A percentile compares a stretch with the other conserved stretches of the same genome.
These are phyloP conservation scores for Taphrina confusa DNA, from an alignment of 1,139 yeast genomes.

Conservation along the genomic window DNA sequence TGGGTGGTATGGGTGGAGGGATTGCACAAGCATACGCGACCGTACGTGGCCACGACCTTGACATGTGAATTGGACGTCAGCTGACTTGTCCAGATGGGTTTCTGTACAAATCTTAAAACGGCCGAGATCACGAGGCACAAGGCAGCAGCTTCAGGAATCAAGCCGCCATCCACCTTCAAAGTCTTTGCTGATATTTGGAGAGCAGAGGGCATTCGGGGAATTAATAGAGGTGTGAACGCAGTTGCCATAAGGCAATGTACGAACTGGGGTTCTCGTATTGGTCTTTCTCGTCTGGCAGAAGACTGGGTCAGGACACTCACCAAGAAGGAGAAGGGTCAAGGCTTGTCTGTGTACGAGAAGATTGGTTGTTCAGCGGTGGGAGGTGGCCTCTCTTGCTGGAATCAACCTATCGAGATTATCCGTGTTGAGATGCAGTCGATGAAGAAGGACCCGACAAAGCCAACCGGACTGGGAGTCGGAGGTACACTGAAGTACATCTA, in stretches of 20 bases:
- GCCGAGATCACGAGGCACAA: constrained; percentile 93
- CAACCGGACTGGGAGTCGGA: constrained; percentile 80
- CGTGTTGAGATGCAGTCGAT: constrained; percentile 97
- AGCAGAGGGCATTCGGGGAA: constrained; percentile 88
- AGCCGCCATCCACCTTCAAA: constrained; percentile 74
- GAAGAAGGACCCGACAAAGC: constrained; percentile 90
- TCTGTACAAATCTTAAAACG: constrained; percentile 92
- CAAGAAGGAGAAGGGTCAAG: constrained; percentile 63
- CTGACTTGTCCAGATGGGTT: constrained; percentile 58
- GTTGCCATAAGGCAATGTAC: constrained; percentile 98
- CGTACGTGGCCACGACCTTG: constrained; percentile 58
- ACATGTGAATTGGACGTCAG: neutral
- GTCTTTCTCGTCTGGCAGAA: constrained; percentile 88
- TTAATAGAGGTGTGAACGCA: constrained; percentile 98
- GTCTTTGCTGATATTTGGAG: constrained; percentile 81
- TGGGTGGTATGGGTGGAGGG: constrained; percentile 87
- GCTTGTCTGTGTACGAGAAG: constrained; percentile 73
- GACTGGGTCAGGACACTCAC: constrained; percentile 67
- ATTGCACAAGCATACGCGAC: constrained; percentile 93
- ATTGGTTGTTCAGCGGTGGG: constrained; percentile 85
- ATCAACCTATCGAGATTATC: constrained; percentile 89
- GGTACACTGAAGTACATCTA: constrained; percentile 82
- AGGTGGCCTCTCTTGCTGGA: constrained; percentile 98
- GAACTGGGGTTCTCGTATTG: constrained; percentile 98
- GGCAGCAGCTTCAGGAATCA: constrained; percentile 69